A percentile compares a stretch with the other conserved stretches of the same genome.
phyloP scores from a whole-genome alignment of 1,284 basidiomycete genomes.

The Cryptococcus sp. region DNA sequence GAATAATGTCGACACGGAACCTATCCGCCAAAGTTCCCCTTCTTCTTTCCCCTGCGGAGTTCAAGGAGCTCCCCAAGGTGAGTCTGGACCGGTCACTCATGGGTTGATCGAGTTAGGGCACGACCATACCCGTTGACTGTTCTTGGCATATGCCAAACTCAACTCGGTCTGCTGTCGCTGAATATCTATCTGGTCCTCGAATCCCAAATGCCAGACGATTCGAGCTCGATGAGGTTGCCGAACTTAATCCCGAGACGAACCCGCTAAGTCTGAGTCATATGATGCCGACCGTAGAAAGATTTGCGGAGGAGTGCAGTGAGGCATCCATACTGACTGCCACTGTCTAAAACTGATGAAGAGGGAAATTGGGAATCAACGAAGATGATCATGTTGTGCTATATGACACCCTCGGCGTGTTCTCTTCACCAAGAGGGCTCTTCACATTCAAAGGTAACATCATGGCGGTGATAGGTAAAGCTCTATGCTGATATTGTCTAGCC shows the following conservation, averaged over 20 bases:
- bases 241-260: constrained; percentile 52
- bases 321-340: constrained; percentile 7
- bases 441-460: constrained; percentile 65
- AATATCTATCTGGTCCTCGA: constrained; percentile 50
- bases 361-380: constrained; percentile 66
- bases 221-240: constrained; percentile 67
- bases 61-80: constrained; percentile 33
- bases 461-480: background rate
- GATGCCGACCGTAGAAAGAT: constrained; percentile 73
- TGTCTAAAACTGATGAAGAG: constrained; percentile 45
- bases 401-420: constrained; percentile 81
- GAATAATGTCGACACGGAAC: too few relatives aligned
- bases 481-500: constrained; percentile 43
- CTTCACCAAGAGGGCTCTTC: constrained; percentile 81
- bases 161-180: constrained; percentile 34
- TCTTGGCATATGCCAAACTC: constrained; percentile 50
- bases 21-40: constrained; percentile 20
- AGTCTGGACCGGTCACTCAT: constrained; percentile 1
- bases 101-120: constrained; percentile 12
- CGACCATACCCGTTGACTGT: constrained; percentile 39
- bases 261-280: constrained; percentile 80
- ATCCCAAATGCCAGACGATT: constrained; percentile 73
- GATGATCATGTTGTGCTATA: constrained; percentile 84
- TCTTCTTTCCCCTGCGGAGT: constrained; percentile 34
- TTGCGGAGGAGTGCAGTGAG: constrained; percentile 75